Percentiles rank a stretch among this genome's conserved stretches.
phyloP scores from a whole-genome alignment of 257 asterid genomes.

The Ehretia macrophylla region DNA sequence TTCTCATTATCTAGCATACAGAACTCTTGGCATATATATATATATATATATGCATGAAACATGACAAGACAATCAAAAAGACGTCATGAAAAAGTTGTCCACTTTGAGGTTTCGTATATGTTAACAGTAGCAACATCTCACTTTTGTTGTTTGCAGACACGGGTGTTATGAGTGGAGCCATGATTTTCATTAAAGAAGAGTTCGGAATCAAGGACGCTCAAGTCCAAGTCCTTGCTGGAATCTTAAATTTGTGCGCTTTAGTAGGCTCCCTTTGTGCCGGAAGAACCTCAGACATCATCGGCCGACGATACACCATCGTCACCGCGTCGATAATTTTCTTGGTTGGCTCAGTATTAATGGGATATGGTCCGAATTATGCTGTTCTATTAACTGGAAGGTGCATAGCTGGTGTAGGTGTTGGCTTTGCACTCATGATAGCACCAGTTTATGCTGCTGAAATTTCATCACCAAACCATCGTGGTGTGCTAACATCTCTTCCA shows the following conservation, averaged over 20 bases:
- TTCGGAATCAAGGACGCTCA: slow-evolving; percentile 45
- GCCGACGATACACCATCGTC: slow-evolving; percentile 56
- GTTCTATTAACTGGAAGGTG: slow-evolving; percentile 52
- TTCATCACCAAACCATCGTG: slow-evolving; percentile 59
- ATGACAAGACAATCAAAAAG: neutral
- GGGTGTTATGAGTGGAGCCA: slow-evolving; percentile 86
- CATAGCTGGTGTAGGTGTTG: slow-evolving; percentile 71
- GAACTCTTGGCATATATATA: too few species aligned
- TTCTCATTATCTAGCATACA: too few species aligned
- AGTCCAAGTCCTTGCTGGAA: slow-evolving; percentile 60
- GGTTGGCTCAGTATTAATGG: slow-evolving; percentile 66
- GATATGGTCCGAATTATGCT: slow-evolving; percentile 49
- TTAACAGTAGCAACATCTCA: neutral
- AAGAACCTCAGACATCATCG: slow-evolving; percentile 59
- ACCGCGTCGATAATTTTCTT: slow-evolving; percentile 56
- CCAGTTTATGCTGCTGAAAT: slow-evolving; percentile 81
- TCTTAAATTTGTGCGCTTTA: slow-evolving; percentile 60
- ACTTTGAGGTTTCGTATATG: neutral
- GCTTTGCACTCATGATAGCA: slow-evolving; percentile 84
- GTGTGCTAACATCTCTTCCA: slow-evolving; percentile 59
- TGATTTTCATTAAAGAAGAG: slow-evolving; percentile 68
- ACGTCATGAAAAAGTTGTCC: neutral
- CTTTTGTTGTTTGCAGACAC: slow-evolving; percentile 41
- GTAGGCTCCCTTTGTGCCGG: slow-evolving; percentile 70
- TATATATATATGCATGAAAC: too few species aligned